Evolutionary conservation across 306 rosid species (phyloP), one percentile per base, ranked within the genome.

Genomic region (Lotus japonicus): DNA sequence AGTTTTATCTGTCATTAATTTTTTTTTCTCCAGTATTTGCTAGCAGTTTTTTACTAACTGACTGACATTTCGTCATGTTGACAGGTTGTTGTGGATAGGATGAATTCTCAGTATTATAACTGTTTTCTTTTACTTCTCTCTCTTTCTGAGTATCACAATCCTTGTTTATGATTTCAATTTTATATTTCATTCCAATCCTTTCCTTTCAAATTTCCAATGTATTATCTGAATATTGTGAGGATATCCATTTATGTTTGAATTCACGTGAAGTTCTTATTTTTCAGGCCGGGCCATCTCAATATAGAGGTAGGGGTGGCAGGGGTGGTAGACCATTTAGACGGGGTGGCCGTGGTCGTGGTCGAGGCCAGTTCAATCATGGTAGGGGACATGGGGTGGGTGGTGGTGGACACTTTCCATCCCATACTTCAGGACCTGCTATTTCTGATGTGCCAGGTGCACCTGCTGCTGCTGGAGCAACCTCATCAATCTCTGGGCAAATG

Each of bases 271-370:
- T 84, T 75, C 50, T 64, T 73, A 55, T 84, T 76, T 31, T 79
- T 81, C 92, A 88, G 92, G 81, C 76, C 58, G 90, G 80, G 78
- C 75, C 82, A 55, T 81, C 87, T 72, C 86, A 74, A 61, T 81
- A 75, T 83, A 82, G 92, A 86, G 92, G 84, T 69, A 80, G 90
- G 74, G 90, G 95, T 57, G 80, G 87, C 75, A 75, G 84, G 87
- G 89, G 92, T 42, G 74, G 85, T 81, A 86, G 90, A 81, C 62
- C 89, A 73, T 84, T 81, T 65, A 85, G 86, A 75, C 85, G 89
- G 70, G 85, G 89, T 76, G 89, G 85, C 66, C 88, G 85, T 15
- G 80, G 80, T 33, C 76, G 76, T 12, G 80, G 76, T 33, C 76
- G 76, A 50, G 86, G 85, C 78, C 74, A 43, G 9, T 36, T 59